Conservation (phyloP, 371 early-diverging fungal species). For the Choanephora cucurbitarum region DNA sequence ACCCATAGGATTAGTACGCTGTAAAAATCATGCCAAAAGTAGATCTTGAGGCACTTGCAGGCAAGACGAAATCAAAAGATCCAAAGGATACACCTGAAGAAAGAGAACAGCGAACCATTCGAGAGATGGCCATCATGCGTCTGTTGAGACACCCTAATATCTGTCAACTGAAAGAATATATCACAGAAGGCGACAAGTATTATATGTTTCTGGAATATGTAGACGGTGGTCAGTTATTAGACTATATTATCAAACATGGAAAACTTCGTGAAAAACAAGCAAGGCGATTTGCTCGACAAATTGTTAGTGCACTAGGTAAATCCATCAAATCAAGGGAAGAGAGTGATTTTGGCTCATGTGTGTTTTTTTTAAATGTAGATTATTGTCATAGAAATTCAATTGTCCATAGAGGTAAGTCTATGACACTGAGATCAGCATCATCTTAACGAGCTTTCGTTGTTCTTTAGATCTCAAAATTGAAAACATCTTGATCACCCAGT, state of each 20-base stretch:
- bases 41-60: conserved; percentile 16
- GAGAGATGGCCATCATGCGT: conserved; percentile 80
- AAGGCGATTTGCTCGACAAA: conserved; percentile 72
- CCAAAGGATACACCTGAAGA: conserved; percentile 57
- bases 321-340: neutral
- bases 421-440: too few relatives aligned
- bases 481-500: conserved; percentile 73
- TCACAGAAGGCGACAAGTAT: conserved; percentile 71
- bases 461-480: conserved; percentile 88
- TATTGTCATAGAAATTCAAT: conserved; percentile 82
- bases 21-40: conserved; percentile 56
- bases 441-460: neutral
- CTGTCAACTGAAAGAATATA: conserved; percentile 72
- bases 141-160: conserved; percentile 82
- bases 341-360: too few relatives aligned
- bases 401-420: conserved; percentile 60
- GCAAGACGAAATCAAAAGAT: conserved; percentile 30
- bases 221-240: conserved; percentile 74
- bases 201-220: conserved; percentile 90
- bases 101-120: conserved; percentile 72
- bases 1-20: conserved; percentile 32
- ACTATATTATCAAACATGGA: conserved; percentile 74
- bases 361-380: too few relatives aligned
- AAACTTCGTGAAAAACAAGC: conserved; percentile 75
- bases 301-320: conserved; percentile 77